Percentiles rank a stretch among this genome's conserved stretches.
These are phyloP conservation scores for Aspergillus mulundensis DNA, from an alignment of 495 filamentous ascomycete species.

Conservation along the genomic window DNA sequence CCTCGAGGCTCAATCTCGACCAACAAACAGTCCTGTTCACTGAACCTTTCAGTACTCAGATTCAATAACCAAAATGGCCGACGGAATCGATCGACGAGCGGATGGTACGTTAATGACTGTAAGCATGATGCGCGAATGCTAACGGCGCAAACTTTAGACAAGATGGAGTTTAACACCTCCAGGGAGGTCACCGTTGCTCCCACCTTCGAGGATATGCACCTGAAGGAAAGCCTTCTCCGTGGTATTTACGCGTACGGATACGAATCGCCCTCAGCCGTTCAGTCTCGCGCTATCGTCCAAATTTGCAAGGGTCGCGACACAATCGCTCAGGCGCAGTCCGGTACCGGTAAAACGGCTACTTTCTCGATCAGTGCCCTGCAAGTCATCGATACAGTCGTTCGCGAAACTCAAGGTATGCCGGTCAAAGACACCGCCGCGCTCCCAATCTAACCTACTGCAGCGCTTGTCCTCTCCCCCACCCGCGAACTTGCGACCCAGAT, in stretches of 20 bases:
- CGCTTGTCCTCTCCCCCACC: conserved; percentile 94
- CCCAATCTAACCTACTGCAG: conserved; percentile 34
- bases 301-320: conserved; percentile 98
- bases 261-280: conserved; percentile 94
- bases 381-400: conserved; percentile 79
- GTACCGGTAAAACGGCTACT: conserved; percentile 98
- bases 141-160: conserved; percentile 53
- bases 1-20: not conserved
- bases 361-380: conserved; percentile 98
- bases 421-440: too few species aligned
- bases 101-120: conserved; percentile 51
- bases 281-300: conserved; percentile 96
- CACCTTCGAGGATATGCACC: conserved; percentile 70
- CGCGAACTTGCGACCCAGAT: conserved; percentile 98
- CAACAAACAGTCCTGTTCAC: not conserved
- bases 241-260: conserved; percentile 99
- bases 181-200: conserved; percentile 91
- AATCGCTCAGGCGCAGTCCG: conserved; percentile 98
- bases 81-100: conserved; percentile 87
- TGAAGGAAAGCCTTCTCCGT: conserved; percentile 94
- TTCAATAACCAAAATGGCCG: conserved; percentile 67
- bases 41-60: not conserved
- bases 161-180: conserved; percentile 95
- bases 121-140: conserved; percentile 18
- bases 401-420: conserved; percentile 71